These are phyloP conservation scores for Boehmeria nivea DNA, from an alignment of 306 rosid species.

Conservation along the genomic window DNA sequence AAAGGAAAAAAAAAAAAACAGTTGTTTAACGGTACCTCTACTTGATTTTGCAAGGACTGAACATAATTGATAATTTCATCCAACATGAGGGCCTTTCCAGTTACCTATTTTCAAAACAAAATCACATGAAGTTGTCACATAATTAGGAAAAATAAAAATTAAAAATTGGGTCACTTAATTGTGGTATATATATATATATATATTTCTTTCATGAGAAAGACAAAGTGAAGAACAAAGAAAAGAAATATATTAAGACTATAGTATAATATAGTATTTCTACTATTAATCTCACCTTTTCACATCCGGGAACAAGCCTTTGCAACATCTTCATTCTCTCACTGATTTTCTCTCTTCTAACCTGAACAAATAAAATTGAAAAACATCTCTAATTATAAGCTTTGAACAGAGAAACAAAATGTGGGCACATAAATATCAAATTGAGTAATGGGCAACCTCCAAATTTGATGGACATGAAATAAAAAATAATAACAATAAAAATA, in stretches of 20 bases:
- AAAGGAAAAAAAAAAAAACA: neutral
- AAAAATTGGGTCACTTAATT: neutral
- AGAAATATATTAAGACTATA: neutral
- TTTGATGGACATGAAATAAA: neutral
- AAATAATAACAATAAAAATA: neutral
- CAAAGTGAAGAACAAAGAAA: constrained; percentile 19
- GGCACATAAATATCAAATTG: neutral
- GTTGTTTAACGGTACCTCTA: constrained; percentile 53
- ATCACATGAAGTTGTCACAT: constrained; percentile 42
- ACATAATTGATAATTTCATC: constrained; percentile 98
- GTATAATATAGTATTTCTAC: neutral
- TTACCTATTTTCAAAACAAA: constrained; percentile 48
- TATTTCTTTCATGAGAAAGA: constrained; percentile 6
- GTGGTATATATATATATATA: no score
- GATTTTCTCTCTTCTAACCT: constrained; percentile 95
- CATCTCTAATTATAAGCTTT: neutral
- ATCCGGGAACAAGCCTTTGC: constrained; percentile 88
- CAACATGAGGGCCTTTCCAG: constrained; percentile 96
- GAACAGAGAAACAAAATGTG: neutral
- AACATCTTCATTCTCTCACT: constrained; percentile 90
- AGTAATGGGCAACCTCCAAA: neutral
- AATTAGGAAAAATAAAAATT: neutral
- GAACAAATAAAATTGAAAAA: constrained; percentile 20
- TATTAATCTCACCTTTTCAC: constrained; percentile 61
- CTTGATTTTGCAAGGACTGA: constrained; percentile 96